These are phyloP conservation scores for Aspergillus egyptiacus DNA, from an alignment of 495 filamentous ascomycete species.

Conservation along the genomic window DNA sequence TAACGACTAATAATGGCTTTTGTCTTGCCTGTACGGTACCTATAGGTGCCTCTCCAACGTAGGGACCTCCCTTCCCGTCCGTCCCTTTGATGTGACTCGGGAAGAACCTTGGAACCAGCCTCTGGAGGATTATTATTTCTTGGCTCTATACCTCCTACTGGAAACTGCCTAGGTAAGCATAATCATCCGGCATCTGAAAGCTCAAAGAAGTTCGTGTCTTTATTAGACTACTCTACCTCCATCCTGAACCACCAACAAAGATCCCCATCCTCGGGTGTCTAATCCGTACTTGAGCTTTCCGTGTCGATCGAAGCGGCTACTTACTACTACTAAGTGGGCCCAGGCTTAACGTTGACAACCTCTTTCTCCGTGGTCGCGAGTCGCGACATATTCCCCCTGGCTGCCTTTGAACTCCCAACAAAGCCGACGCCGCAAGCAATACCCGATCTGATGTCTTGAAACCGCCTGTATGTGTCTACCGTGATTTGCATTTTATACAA, in stretches of 20 bases:
- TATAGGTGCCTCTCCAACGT: no score
- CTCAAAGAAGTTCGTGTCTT: background rate
- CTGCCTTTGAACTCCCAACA: background rate
- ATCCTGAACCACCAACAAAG: background rate
- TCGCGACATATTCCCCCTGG: background rate
- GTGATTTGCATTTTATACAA: constrained; percentile 5
- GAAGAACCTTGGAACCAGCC: background rate
- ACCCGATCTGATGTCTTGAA: background rate
- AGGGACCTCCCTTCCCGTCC: no score
- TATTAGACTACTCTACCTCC: background rate
- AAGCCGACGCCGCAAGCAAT: background rate
- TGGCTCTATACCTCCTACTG: no score
- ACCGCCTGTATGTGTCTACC: background rate
- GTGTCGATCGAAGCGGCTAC: constrained; percentile 10
- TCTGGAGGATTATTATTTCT: background rate
- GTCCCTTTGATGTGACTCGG: background rate
- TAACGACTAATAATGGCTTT: no score
- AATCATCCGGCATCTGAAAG: background rate
- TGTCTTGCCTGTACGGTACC: no score
- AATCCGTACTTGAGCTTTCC: background rate
- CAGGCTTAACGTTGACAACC: constrained; percentile 3
- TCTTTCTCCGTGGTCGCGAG: background rate
- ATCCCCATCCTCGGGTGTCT: background rate
- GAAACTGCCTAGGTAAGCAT: no score
- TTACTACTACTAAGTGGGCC: constrained; percentile 13